Base-by-base conservation (phyloP, 192 early-diverging fungal genomes). In the Physocladia obscura region DNA sequence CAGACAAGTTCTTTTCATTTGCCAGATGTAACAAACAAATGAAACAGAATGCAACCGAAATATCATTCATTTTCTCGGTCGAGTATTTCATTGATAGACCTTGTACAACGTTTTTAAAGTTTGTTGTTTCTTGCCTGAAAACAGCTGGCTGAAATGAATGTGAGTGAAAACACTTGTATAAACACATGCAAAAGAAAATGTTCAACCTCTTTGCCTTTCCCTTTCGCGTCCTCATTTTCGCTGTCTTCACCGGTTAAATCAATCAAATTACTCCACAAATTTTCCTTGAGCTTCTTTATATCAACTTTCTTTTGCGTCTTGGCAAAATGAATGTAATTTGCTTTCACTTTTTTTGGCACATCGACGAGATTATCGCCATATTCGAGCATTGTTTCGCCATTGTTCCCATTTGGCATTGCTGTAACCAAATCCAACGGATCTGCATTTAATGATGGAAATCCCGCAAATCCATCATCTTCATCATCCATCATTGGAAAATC, bases 41-140 rank as follows among this genome's bases (percentile, higher is more conserved):
- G 75, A 98, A 98, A 77, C 95, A 96, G 71, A 93, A 98, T 30
- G 94, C 88, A n/a, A 95, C 88, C 2, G 95, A 96, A 62, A 98
- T 95, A 49, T 98, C 96, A 62, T 87, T 84, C 61, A 93, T 82
- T 61, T 85, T 88, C 50, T 93, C 85, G 30, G 81, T 82, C 44
- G 90, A 77, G 70, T 98, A 98, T 48, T 89, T 69, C 49, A 80
- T 82, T 74, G 86, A 88, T 21, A 98, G 82, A 21, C 81, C 79
- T 29, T 84, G 70, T 32, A 97, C 84, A 1, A 98, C 76, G 3
- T 85, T 77, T 36, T 88, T 91, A 58, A 98, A 95, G 68, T 78
- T 22, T 15, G 71, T 58, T 8, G 40, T 44, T 44, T 44, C 40
- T 56, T 56, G 17, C 54, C 17, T 56, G 17, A 26, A 60, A 34